Percentiles rank a stretch among this genome's conserved stretches.
Conservation (phyloP, 192 early-diverging fungal species). For the Cetraspora pellucida region DNA sequence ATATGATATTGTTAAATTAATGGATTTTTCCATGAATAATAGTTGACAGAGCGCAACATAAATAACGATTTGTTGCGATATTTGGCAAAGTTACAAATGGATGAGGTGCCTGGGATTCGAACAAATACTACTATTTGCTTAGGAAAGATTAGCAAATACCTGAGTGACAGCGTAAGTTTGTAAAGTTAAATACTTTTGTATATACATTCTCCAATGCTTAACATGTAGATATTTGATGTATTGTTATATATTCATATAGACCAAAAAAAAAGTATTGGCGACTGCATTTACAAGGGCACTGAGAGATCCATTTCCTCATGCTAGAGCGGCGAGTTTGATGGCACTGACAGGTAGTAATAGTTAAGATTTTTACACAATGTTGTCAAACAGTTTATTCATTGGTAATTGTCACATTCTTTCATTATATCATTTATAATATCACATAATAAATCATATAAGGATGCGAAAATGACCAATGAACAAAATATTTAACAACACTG, state of each 20-base stretch:
- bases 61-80: constrained; percentile 86
- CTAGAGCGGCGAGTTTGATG: constrained; percentile 82
- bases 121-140: constrained; percentile 96
- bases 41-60: constrained; percentile 70
- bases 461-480: too few relatives aligned
- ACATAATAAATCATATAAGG: too few relatives aligned
- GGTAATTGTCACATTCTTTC: not conserved
- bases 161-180: constrained; percentile 68
- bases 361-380: not conserved
- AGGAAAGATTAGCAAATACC: constrained; percentile 83
- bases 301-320: constrained; percentile 86
- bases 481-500: too few relatives aligned
- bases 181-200: not conserved
- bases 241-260: constrained; percentile 45
- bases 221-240: not conserved
- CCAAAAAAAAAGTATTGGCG: constrained; percentile 76
- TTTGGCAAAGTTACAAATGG: constrained; percentile 86
- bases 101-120: constrained; percentile 93
- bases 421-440: not conserved
- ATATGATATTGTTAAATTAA: not conserved
- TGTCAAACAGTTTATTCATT: not conserved
- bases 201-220: not conserved
- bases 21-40: not conserved
- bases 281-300: constrained; percentile 83
- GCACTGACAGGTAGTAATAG: constrained; percentile 55